Percentiles rank a stretch among this genome's conserved stretches.
These are phyloP conservation scores for Crithidia thermophila DNA, from an alignment of 208 protist species.

Conservation along the genomic window DNA sequence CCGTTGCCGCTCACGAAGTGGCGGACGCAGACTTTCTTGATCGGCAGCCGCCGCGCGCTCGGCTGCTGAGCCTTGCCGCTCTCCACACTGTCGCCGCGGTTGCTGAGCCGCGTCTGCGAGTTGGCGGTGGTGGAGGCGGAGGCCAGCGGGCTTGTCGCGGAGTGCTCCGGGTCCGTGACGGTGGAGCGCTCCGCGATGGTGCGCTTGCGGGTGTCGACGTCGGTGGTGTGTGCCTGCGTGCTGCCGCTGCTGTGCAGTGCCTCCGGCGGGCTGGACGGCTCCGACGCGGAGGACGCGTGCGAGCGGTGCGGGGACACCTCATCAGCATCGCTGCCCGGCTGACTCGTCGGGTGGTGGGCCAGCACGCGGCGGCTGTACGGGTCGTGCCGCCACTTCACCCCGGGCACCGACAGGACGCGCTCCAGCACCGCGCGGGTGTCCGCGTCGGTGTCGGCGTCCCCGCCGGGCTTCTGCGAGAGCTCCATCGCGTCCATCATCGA, in stretches of 20 bases:
- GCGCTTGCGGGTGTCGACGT: constrained; percentile 2
- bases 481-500: constrained; percentile 1
- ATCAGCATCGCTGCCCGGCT: too few species aligned
- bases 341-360: neutral
- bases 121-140: neutral
- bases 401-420: constrained; percentile 34
- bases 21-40: constrained; percentile 35
- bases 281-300: neutral
- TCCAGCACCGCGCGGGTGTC: constrained; percentile 25
- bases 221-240: neutral
- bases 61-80: constrained; percentile 3
- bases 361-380: constrained; percentile 63
- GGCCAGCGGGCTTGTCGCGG: neutral
- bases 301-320: neutral
- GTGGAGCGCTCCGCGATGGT: neutral
- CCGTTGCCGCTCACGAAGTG: constrained; percentile 21
- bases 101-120: constrained; percentile 1
- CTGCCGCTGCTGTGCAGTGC: neutral
- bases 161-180: neutral
- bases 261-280: neutral
- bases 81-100: neutral
- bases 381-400: constrained; percentile 70
- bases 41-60: constrained; percentile 28
- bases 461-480: neutral
- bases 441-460: neutral